Percentiles rank a stretch among this genome's conserved stretches.
Evolutionary conservation across 805 yeast genomes (phyloP).

Genomic region (Candida easanensis): DNA sequence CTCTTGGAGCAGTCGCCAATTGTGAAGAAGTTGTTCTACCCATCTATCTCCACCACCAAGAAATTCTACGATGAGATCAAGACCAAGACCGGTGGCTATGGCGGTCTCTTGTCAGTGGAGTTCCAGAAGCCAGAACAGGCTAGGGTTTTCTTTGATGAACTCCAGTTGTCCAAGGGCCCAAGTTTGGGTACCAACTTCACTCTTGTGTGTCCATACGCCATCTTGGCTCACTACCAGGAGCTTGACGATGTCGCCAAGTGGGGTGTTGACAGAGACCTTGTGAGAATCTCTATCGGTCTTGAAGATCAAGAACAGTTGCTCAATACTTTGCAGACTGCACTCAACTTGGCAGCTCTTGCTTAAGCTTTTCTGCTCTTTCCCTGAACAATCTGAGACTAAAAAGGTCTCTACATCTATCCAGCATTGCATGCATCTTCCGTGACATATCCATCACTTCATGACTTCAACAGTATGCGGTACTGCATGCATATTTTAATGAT

Average conservation of each 20-base stretch:
- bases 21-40: slow-evolving; percentile 70
- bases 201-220: slow-evolving; percentile 84
- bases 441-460: background rate
- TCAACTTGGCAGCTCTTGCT: slow-evolving; percentile 22
- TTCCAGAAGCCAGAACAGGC: slow-evolving; percentile 67
- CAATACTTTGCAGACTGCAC: slow-evolving; percentile 17
- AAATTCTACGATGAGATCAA: slow-evolving; percentile 69
- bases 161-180: slow-evolving; percentile 79
- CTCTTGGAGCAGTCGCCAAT: slow-evolving; percentile 46
- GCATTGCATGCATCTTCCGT: background rate
- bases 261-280: slow-evolving; percentile 77
- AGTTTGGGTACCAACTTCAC: slow-evolving; percentile 89
- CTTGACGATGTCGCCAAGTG: slow-evolving; percentile 74
- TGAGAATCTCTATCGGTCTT: slow-evolving; percentile 81
- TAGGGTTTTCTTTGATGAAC: slow-evolving; percentile 66
- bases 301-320: slow-evolving; percentile 63
- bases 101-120: slow-evolving; percentile 76
- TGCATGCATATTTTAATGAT: slow-evolving; percentile 6
- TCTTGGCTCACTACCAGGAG: slow-evolving; percentile 82
- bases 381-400: background rate
- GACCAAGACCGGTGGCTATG: slow-evolving; percentile 78
- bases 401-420: background rate
- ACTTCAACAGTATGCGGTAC: slow-evolving; percentile 11
- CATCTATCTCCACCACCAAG: slow-evolving; percentile 51
- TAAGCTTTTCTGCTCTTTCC: slow-evolving; percentile 1